A percentile compares a stretch with the other conserved stretches of the same genome.
phyloP scores from a whole-genome alignment of 164 flowering plant species.

The Vitis amurensis region DNA sequence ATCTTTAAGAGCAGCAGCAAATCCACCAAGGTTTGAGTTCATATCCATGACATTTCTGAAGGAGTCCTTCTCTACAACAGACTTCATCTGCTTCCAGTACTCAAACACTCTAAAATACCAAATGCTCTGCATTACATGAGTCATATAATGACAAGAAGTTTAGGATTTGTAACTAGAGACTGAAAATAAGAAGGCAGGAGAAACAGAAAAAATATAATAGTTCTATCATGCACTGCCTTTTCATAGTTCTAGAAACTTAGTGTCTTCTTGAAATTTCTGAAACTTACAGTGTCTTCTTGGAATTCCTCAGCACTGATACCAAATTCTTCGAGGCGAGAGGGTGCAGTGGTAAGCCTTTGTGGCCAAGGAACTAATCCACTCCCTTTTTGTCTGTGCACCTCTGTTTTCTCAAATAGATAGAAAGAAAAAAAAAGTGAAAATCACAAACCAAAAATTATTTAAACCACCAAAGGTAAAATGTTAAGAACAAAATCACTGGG shows the following conservation, averaged over 20 bases:
- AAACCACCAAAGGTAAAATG: not conserved
- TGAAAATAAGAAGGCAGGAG: too few species aligned
- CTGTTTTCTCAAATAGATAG: conserved; percentile 31
- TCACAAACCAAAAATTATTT: not conserved
- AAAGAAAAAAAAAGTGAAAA: not conserved
- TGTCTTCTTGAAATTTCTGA: not conserved
- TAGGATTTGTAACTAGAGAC: too few species aligned
- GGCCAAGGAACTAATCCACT: conserved; percentile 87
- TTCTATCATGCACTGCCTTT: not conserved
- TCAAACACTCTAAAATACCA: conserved; percentile 69
- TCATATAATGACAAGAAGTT: too few species aligned
- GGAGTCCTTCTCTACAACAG: conserved; percentile 43
- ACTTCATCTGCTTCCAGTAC: conserved; percentile 77
- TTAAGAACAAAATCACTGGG: too few species aligned
- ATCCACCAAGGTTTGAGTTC: conserved; percentile 83
- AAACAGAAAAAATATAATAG: not conserved
- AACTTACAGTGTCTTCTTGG: conserved; percentile 63
- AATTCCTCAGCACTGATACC: conserved; percentile 56
- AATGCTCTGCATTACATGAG: conserved; percentile 41
- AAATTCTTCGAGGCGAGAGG: conserved; percentile 80
- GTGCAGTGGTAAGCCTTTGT: conserved; percentile 61
- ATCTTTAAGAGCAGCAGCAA: conserved; percentile 74
- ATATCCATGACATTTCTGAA: conserved; percentile 86
- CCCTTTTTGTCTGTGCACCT: conserved; percentile 62
- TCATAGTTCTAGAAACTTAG: not conserved